Percentiles rank a stretch among this genome's conserved stretches.
These are phyloP conservation scores for Nephelium lappaceum DNA, from an alignment of 345 rosid species.

Conservation along the genomic window DNA sequence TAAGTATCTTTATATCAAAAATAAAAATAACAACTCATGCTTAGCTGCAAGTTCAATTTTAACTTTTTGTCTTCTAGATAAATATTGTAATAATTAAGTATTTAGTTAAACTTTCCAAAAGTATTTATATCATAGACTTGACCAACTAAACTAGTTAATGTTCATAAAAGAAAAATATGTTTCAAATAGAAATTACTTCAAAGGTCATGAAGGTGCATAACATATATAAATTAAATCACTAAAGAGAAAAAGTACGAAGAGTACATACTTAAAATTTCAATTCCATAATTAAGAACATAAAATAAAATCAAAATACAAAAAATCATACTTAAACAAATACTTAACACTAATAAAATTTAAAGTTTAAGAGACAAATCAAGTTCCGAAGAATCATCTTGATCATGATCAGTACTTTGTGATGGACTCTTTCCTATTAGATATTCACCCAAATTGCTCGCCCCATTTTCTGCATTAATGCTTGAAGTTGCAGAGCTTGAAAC, in stretches of 20 bases:
- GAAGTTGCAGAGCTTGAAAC: neutral
- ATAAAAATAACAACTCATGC: neutral
- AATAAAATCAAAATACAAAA: neutral
- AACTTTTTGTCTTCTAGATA: no score
- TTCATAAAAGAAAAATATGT: neutral
- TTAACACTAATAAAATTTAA: neutral
- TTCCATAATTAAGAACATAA: neutral
- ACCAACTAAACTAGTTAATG: neutral
- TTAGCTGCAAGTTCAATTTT: neutral
- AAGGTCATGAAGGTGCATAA: no score
- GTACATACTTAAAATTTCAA: neutral
- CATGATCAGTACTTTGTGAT: neutral
- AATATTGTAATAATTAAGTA: no score
- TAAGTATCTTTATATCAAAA: no score
- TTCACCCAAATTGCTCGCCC: neutral
- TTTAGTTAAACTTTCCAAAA: neutral
- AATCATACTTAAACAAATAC: neutral
- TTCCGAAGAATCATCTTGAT: neutral
- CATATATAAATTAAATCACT: no score
- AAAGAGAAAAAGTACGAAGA: neutral
- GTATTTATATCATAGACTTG: no score
- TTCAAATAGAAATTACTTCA: neutral
- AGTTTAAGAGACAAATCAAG: conserved; percentile 7
- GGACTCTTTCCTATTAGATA: neutral
- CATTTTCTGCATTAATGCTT: neutral